Evolutionary conservation across 139 green algal genomes (phyloP), one percentile per base, ranked within the genome.

Genomic region (Haematococcus lacustris): DNA sequence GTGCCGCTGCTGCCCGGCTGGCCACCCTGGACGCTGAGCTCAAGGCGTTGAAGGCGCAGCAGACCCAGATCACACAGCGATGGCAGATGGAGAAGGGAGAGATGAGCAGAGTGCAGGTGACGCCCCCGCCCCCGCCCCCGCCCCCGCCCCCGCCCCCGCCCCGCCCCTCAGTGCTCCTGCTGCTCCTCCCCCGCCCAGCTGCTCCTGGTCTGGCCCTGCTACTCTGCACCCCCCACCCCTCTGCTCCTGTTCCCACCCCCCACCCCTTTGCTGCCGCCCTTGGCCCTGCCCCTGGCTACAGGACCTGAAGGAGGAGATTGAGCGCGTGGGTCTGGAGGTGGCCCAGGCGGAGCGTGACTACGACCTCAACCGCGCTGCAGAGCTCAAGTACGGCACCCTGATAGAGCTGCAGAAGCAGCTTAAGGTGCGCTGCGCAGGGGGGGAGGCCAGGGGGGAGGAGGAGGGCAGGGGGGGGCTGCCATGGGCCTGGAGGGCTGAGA

Each of bases 361-460:
- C 80, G 93, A 98, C 79, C 85, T 98, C 21, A 97, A 88, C 77
- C 71, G 85, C 50, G 94, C 94, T 2, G 94, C 94, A 4, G 94
- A 98, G 86, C 87, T 99, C 74, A 99, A 99, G 87, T 99, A 99
- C 75, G 95, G 95, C 39, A 96, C 88, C 13, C 87, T 98, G 57
- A 86, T 95, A 70, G 77, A 84, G 25, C 89, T 99, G 69, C 92
- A 98, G 82, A 90, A 89, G 68, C 69, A 89, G 76, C 79, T 97
- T 26, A 82, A 89, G 75, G 70, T 81, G 51, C 23, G n/a, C n/a
- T n/a, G n/a, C n/a, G n/a, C n/a, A n/a, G n/a, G n/a, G n/a, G n/a
- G n/a, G n/a, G n/a, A n/a, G n/a, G n/a, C n/a, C n/a, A n/a, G n/a
- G n/a, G n/a, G n/a, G n/a, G n/a, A n/a, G n/a, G n/a, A n/a, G n/a